Percentiles rank a stretch among this genome's conserved stretches.
These are phyloP conservation scores for Eimeria maxima DNA, from an alignment of 169 alveolate genomes.

Conservation along the genomic window DNA sequence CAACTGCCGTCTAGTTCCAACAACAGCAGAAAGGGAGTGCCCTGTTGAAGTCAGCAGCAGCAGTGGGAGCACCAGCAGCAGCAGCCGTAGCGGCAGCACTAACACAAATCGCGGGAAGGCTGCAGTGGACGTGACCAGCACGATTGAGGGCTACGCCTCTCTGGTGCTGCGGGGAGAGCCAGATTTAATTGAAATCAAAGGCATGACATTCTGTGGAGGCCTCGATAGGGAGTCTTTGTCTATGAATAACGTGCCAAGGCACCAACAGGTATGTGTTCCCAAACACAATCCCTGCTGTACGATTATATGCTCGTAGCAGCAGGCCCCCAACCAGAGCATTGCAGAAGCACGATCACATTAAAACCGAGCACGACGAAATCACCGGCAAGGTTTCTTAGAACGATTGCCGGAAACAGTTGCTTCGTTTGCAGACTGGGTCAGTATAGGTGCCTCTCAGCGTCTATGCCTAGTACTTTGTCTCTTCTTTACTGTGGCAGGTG, in stretches of 20 bases:
- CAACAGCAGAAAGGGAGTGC: background rate
- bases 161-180: slow-evolving; percentile 90
- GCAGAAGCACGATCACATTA: background rate
- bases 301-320: background rate
- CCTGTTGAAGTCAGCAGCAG: background rate
- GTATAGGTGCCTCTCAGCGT: too few species aligned
- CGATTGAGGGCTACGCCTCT: slow-evolving; percentile 87
- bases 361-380: too few species aligned
- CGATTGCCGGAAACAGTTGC: too few species aligned
- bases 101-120: background rate
- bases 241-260: slow-evolving; percentile 44
- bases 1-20: slow-evolving; percentile 72
- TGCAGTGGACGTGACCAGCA: background rate
- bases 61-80: background rate
- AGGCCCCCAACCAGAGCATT: background rate
- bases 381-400: too few species aligned
- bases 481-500: slow-evolving; percentile 22
- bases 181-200: slow-evolving; percentile 93
- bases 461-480: background rate
- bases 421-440: too few species aligned
- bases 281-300: background rate
- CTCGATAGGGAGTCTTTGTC: slow-evolving; percentile 90
- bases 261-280: slow-evolving; percentile 5
- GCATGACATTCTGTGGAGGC: slow-evolving; percentile 94
- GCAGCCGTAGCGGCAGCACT: background rate